Percentiles rank a stretch among this genome's conserved stretches.
phyloP scores from a whole-genome alignment of 2,329 filamentous ascomycete genomes.

The Lizonia empirigonia region DNA sequence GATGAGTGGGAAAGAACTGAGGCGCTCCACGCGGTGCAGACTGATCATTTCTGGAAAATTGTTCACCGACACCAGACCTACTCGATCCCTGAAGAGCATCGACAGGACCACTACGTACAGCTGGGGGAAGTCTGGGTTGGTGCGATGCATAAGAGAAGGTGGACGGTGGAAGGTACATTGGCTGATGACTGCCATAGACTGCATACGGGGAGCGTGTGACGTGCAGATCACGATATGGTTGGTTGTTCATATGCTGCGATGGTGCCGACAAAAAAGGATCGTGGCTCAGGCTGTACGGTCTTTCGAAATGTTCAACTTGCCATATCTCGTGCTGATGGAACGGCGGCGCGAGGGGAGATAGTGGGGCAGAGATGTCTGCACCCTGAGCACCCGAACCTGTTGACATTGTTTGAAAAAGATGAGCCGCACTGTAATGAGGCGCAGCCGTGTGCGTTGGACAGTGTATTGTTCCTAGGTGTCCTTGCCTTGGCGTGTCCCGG shows the following conservation, averaged over 20 bases:
- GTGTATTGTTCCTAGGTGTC: background rate
- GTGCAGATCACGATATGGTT: background rate
- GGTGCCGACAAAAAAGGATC: slow-evolving; percentile 21
- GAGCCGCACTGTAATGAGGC: slow-evolving; percentile 25
- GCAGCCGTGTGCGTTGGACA: slow-evolving; percentile 33
- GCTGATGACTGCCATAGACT: slow-evolving; percentile 12
- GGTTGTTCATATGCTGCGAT: slow-evolving; percentile 5
- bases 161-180: slow-evolving; percentile 19
- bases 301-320: slow-evolving; percentile 19
- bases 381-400: slow-evolving; percentile 23
- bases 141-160: slow-evolving; percentile 10
- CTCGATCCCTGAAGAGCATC: slow-evolving; percentile 6
- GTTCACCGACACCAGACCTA: slow-evolving; percentile 9
- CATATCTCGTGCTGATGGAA: slow-evolving; percentile 25
- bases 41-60: slow-evolving; percentile 9
- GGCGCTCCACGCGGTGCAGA: slow-evolving; percentile 13
- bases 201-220: slow-evolving; percentile 1
- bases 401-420: slow-evolving; percentile 24
- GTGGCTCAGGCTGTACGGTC: slow-evolving; percentile 9
- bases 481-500: slow-evolving; percentile 3
- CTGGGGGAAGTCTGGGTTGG: slow-evolving; percentile 27
- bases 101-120: slow-evolving; percentile 20
- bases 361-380: slow-evolving; percentile 29
- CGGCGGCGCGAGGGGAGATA: slow-evolving; percentile 20
- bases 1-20: slow-evolving; percentile 5